phyloP scores from a whole-genome alignment of 257 asterid genomes.

The Solanum sejunctum region DNA sequence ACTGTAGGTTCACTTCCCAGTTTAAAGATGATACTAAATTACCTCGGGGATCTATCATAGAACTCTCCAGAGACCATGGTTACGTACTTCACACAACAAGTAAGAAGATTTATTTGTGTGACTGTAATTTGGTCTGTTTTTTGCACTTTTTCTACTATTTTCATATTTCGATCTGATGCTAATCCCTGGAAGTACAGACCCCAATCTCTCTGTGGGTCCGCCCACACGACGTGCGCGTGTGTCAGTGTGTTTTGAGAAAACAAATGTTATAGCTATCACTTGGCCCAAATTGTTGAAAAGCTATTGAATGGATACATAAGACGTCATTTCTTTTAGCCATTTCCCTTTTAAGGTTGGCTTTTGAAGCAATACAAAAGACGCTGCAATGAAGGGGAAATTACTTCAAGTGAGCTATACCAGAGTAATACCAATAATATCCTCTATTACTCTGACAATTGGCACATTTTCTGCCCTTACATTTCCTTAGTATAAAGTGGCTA shows the following conservation, averaged over 20 bases:
- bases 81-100: slow-evolving; percentile 62
- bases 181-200: neutral
- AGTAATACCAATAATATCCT: neutral
- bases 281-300: neutral
- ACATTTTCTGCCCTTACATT: neutral
- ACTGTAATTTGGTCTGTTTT: neutral
- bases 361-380: neutral
- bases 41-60: slow-evolving; percentile 79
- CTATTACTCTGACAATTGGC: neutral
- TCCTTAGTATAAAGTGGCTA: neutral
- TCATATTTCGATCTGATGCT: neutral
- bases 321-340: neutral
- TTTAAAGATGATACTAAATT: slow-evolving; percentile 75
- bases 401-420: neutral
- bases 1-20: slow-evolving; percentile 67
- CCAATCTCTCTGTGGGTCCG: neutral
- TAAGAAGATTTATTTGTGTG: slow-evolving; percentile 22
- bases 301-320: neutral
- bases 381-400: neutral
- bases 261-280: neutral
- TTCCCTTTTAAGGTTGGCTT: neutral
- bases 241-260: neutral
- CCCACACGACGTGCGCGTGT: neutral
- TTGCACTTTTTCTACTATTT: neutral
- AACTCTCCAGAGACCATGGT: slow-evolving; percentile 51